These are phyloP conservation scores for Ampelocalamus luodianensis DNA, from an alignment of 176 grass and related monocot genomes.

Conservation along the genomic window DNA sequence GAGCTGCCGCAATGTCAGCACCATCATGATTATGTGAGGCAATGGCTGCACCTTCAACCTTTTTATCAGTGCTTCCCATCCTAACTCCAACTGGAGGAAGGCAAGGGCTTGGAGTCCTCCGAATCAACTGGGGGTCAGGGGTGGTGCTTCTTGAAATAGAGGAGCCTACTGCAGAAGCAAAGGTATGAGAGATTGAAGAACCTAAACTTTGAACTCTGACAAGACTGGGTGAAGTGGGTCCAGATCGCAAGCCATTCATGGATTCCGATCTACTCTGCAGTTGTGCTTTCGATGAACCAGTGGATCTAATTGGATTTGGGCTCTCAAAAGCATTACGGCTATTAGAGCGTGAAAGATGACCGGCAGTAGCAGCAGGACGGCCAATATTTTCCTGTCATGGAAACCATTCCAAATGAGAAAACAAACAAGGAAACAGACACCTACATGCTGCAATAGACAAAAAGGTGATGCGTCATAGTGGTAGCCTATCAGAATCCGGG, in stretches of 20 bases:
- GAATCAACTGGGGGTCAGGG: conserved; percentile 83
- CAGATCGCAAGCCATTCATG: conserved; percentile 69
- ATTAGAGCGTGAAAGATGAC: conserved; percentile 62
- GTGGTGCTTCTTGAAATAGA: conserved; percentile 70
- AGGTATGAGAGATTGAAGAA: conserved; percentile 69
- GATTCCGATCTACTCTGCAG: conserved; percentile 62
- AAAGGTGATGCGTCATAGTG: neutral
- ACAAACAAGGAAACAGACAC: conserved; percentile 5
- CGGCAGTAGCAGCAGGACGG: conserved; percentile 39
- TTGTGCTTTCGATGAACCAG: conserved; percentile 51
- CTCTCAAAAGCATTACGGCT: conserved; percentile 67
- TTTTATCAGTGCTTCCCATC: conserved; percentile 62
- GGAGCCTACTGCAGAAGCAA: conserved; percentile 66
- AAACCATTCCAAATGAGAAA: conserved; percentile 35
- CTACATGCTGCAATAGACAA: neutral
- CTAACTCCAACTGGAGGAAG: conserved; percentile 92
- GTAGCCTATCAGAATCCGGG: neutral
- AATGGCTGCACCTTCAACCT: conserved; percentile 39
- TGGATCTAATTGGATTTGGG: conserved; percentile 49
- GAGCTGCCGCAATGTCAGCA: conserved; percentile 56
- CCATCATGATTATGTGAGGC: conserved; percentile 50
- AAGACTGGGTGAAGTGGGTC: conserved; percentile 73
- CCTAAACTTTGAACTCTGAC: conserved; percentile 86
- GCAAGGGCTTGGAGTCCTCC: conserved; percentile 82
- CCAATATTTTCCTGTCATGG: conserved; percentile 73